These are phyloP conservation scores for Tagetes erecta DNA, from an alignment of 129 eudicot genomes.

Conservation along the genomic window DNA sequence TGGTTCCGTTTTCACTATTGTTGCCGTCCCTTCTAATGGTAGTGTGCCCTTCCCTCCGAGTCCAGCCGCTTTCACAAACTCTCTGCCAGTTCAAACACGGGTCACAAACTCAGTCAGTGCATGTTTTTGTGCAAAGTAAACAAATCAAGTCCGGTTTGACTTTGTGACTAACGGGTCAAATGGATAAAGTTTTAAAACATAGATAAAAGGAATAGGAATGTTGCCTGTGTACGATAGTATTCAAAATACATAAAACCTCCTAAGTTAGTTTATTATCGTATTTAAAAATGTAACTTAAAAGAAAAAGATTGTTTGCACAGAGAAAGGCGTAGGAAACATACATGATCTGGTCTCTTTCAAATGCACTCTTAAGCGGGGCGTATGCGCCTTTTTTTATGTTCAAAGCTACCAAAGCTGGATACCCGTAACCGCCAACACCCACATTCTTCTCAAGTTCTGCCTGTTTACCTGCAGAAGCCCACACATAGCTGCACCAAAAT, in stretches of 20 bases:
- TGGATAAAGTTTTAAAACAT: neutral
- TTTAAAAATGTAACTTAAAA: neutral
- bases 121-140: neutral
- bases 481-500: constrained; percentile 67
- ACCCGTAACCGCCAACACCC: constrained; percentile 95
- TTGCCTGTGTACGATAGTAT: neutral
- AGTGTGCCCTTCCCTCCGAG: constrained; percentile 87
- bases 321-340: constrained; percentile 31
- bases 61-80: constrained; percentile 81
- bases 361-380: constrained; percentile 79
- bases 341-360: constrained; percentile 75
- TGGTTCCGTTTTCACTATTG: constrained; percentile 54
- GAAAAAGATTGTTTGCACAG: neutral
- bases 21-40: constrained; percentile 52
- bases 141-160: neutral
- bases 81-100: constrained; percentile 41
- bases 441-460: constrained; percentile 86
- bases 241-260: neutral
- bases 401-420: constrained; percentile 92
- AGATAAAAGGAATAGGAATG: neutral
- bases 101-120: neutral
- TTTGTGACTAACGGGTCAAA: neutral
- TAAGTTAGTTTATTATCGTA: neutral
- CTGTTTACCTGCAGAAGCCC: constrained; percentile 95
- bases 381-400: constrained; percentile 77